A percentile compares a stretch with the other conserved stretches of the same genome.
These are phyloP conservation scores for Phanerochaete sordida DNA, from an alignment of 768 basidiomycete species.

Conservation along the genomic window DNA sequence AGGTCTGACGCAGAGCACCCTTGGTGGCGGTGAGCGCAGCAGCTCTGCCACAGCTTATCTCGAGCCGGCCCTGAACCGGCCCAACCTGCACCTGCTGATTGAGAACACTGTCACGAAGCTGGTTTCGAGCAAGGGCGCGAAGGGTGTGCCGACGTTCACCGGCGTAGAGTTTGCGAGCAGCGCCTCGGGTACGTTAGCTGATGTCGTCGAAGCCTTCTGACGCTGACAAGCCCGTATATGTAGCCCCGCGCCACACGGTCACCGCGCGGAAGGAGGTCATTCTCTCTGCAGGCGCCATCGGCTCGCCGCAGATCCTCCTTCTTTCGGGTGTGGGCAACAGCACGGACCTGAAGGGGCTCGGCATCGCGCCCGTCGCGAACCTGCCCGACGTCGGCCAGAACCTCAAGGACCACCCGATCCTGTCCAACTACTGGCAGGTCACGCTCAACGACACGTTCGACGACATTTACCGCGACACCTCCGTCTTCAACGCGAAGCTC, in stretches of 20 bases:
- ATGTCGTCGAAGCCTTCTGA: neutral
- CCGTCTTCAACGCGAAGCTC: neutral
- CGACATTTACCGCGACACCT: conserved; percentile 1
- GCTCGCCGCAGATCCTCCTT: conserved; percentile 20
- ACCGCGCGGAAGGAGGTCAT: conserved; percentile 16
- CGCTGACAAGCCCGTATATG: neutral
- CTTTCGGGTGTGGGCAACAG: conserved; percentile 14
- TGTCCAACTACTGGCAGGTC: conserved; percentile 4
- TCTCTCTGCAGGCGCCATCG: conserved; percentile 26
- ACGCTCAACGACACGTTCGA: conserved; percentile 13
- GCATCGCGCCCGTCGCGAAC: conserved; percentile 23
- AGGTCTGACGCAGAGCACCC: conserved; percentile 13
- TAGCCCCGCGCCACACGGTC: conserved; percentile 4
- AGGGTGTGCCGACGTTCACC: neutral
- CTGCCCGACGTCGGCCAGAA: conserved; percentile 29
- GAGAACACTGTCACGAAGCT: conserved; percentile 9
- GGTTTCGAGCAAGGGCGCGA: neutral
- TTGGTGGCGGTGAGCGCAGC: conserved; percentile 14
- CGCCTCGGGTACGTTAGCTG: neutral
- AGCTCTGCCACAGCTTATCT: conserved; percentile 19
- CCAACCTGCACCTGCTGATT: conserved; percentile 19
- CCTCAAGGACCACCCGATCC: conserved; percentile 24
- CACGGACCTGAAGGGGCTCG: neutral
- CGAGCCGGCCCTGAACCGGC: conserved; percentile 8
- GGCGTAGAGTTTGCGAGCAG: conserved; percentile 1